A percentile compares a stretch with the other conserved stretches of the same genome.
Evolutionary conservation across 495 filamentous ascomycete species (phyloP).

Genomic region (Xylaria flabelliformis): DNA sequence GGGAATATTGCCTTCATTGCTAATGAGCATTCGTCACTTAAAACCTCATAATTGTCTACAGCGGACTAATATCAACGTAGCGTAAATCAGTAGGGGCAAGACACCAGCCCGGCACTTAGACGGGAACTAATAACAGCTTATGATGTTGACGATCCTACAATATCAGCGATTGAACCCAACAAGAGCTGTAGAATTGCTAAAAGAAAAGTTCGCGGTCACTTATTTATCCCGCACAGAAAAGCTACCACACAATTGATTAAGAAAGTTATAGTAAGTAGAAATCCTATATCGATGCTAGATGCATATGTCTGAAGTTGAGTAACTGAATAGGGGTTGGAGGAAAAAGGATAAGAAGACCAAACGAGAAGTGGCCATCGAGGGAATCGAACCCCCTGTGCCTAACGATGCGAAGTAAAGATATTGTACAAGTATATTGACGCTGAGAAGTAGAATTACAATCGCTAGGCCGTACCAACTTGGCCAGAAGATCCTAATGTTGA

Average conservation of each 20-base stretch:
- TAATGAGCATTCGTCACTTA: neutral
- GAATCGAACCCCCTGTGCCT: neutral
- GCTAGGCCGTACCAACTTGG: constrained; percentile 9
- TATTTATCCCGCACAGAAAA: neutral
- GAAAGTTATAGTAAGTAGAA: neutral
- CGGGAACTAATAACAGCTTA: neutral
- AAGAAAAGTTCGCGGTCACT: neutral
- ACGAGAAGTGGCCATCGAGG: neutral
- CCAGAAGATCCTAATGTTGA: neutral
- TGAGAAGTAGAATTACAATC: neutral
- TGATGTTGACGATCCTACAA: neutral
- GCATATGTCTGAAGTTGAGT: neutral
- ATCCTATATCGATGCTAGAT: neutral
- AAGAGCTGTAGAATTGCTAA: neutral
- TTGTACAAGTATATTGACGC: neutral
- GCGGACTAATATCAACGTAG: neutral
- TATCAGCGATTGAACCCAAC: neutral
- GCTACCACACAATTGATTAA: neutral
- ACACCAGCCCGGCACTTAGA: neutral
- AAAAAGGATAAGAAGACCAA: neutral
- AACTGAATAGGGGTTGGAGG: neutral
- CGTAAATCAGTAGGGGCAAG: neutral
- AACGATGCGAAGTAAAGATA: neutral
- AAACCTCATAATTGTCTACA: neutral
- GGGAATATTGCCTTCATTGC: neutral